These are phyloP conservation scores for Penstemon newberryi DNA, from an alignment of 257 asterid genomes.

Conservation along the genomic window DNA sequence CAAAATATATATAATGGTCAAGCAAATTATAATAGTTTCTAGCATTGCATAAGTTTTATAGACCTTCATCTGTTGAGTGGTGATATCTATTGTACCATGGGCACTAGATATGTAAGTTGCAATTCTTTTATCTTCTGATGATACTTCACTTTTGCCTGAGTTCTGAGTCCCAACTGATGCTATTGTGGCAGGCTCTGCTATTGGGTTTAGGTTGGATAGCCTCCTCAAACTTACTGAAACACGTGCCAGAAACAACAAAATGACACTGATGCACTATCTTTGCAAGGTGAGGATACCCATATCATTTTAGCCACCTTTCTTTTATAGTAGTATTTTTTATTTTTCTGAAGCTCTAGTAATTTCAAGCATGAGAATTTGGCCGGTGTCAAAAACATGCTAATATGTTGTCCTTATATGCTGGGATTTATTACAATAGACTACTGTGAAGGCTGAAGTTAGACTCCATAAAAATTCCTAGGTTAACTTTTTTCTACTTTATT, in stretches of 20 bases:
- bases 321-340: constrained; percentile 4
- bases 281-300: constrained; percentile 62
- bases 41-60: not conserved
- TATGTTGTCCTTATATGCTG: constrained; percentile 10
- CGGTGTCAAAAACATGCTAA: not conserved
- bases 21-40: not conserved
- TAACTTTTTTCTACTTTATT: constrained; percentile 13
- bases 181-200: constrained; percentile 71
- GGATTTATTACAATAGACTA: constrained; percentile 11
- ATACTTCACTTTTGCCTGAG: constrained; percentile 13
- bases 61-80: not conserved
- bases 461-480: constrained; percentile 12
- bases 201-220: constrained; percentile 94
- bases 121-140: constrained; percentile 13
- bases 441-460: constrained; percentile 5
- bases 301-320: constrained; percentile 2
- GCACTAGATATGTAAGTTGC: constrained; percentile 7
- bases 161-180: constrained; percentile 29
- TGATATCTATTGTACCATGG: not conserved
- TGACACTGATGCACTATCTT: constrained; percentile 97
- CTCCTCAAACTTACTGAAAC: constrained; percentile 94
- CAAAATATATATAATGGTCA: not conserved
- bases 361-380: constrained; percentile 9
- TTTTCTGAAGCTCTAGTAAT: constrained; percentile 15
- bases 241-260: constrained; percentile 90